phyloP scores from a whole-genome alignment of 169 alveolate genomes.

The Eimeria necatrix region DNA sequence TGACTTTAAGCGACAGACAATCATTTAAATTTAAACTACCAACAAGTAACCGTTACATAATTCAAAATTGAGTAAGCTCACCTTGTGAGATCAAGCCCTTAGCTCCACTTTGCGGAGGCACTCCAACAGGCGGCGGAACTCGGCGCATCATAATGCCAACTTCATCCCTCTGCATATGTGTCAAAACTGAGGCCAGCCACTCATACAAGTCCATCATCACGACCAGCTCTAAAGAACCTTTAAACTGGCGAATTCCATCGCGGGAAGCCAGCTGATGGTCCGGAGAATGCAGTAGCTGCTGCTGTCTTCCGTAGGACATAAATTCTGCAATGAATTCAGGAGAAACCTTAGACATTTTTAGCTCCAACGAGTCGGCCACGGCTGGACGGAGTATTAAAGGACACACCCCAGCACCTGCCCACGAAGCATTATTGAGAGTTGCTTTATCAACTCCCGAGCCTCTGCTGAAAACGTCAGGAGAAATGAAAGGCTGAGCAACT shows the following conservation, averaged over 20 bases:
- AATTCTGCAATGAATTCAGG: slow-evolving; percentile 71
- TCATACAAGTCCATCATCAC: slow-evolving; percentile 78
- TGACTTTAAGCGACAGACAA: no score
- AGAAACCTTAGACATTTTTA: slow-evolving; percentile 73
- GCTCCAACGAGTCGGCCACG: slow-evolving; percentile 70
- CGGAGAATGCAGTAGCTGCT: slow-evolving; percentile 43
- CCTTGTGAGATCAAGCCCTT: no score
- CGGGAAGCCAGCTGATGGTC: slow-evolving; percentile 5
- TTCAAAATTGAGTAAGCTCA: no score
- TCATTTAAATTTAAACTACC: no score
- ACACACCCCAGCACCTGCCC: background rate
- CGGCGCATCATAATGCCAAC: background rate
- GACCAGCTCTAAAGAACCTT: slow-evolving; percentile 23
- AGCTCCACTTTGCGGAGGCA: background rate
- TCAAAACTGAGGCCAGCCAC: slow-evolving; percentile 79
- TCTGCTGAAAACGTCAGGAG: slow-evolving; percentile 22
- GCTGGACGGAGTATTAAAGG: slow-evolving; percentile 55
- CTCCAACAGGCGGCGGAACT: background rate
- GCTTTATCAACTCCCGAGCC: background rate
- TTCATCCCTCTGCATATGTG: slow-evolving; percentile 44
- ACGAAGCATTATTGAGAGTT: slow-evolving; percentile 9
- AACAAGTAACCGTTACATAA: no score
- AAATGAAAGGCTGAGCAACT: slow-evolving; percentile 54
- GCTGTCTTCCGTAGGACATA: slow-evolving; percentile 70
- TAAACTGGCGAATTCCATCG: slow-evolving; percentile 37